Evolutionary conservation across 2,329 filamentous ascomycete genomes (phyloP).

Genomic region (Cladosporium cucumerinum): DNA sequence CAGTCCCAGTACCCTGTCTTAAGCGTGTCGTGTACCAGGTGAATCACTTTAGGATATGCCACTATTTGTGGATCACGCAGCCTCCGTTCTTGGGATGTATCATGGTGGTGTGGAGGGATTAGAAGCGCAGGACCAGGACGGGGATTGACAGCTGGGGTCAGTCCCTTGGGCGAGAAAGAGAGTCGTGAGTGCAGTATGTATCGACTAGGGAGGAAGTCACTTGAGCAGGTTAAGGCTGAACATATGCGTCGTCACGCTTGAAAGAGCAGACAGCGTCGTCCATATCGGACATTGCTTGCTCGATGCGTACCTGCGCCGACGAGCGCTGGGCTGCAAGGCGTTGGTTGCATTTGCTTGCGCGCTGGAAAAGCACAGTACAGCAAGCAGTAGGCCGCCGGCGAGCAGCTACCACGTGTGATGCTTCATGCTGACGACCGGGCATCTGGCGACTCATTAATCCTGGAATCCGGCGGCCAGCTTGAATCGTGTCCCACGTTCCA

Average conservation of each 20-base stretch:
- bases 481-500: not conserved
- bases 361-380: not conserved
- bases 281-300: constrained; percentile 5
- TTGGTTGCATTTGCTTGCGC: not conserved
- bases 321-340: not conserved
- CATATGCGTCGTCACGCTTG: not conserved
- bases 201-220: not conserved
- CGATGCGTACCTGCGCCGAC: not conserved
- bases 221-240: not conserved
- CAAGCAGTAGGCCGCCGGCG: not conserved
- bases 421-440: not conserved
- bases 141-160: not conserved
- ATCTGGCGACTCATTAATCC: constrained; percentile 2
- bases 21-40: not conserved
- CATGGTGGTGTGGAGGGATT: not conserved
- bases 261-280: not conserved
- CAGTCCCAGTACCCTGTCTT: not conserved
- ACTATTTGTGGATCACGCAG: not conserved
- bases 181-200: not conserved
- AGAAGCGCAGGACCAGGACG: not conserved
- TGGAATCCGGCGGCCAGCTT: not conserved
- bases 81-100: not conserved
- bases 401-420: not conserved
- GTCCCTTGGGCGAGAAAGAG: not conserved
- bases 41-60: not conserved